These are phyloP conservation scores for Cladochytrium replicatum DNA, from an alignment of 192 early-diverging fungal genomes.

Conservation along the genomic window DNA sequence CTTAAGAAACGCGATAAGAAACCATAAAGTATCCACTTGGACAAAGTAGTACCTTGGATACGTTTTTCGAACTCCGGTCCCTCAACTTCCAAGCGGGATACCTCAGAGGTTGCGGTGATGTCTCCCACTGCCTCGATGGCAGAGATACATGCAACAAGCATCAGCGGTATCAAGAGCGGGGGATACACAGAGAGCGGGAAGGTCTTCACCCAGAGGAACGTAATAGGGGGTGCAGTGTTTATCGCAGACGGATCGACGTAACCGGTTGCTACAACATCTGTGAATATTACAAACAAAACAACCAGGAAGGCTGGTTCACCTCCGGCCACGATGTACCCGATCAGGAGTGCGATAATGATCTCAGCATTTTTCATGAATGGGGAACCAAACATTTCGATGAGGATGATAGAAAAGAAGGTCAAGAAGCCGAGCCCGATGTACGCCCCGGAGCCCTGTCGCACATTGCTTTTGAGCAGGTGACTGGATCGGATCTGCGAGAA, in stretches of 20 bases:
- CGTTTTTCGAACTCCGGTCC: constrained; percentile 43
- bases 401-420: constrained; percentile 37
- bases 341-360: constrained; percentile 36
- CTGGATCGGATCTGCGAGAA: too few relatives aligned
- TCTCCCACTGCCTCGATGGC: constrained; percentile 43
- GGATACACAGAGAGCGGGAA: constrained; percentile 34
- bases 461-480: too few relatives aligned
- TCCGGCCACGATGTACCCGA: constrained; percentile 40
- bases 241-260: constrained; percentile 34
- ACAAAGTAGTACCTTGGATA: too few relatives aligned
- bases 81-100: constrained; percentile 37
- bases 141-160: constrained; percentile 33
- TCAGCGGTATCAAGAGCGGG: constrained; percentile 36
- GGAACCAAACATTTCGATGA: constrained; percentile 44
- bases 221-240: constrained; percentile 30
- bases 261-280: constrained; percentile 31
- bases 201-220: constrained; percentile 42
- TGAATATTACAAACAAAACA: too few relatives aligned
- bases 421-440: constrained; percentile 43
- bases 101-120: constrained; percentile 44
- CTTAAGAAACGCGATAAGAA: too few relatives aligned
- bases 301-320: too few relatives aligned
- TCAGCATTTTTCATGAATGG: constrained; percentile 46
- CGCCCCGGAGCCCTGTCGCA: constrained; percentile 26
- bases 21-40: too few relatives aligned